Base-by-base conservation (phyloP, 116 monocot genomes). In the Phalaenopsis hybrid region DNA sequence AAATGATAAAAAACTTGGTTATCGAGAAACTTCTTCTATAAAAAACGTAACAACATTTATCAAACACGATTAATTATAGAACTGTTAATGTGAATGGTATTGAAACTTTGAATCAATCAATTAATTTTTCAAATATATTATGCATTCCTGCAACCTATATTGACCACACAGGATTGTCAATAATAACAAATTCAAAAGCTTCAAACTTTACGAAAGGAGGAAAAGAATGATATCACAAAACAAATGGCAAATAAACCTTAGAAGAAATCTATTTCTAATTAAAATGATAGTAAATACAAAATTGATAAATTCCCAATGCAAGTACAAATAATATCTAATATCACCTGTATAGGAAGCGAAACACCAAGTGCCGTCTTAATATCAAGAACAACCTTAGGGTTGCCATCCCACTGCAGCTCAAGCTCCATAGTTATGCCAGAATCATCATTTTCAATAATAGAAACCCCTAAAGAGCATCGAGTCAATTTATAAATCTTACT, bases 381-480 rank as follows among this genome's bases (percentile, higher is more conserved):
- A 79, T 94, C 95, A 82, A 99, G 94, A 44, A 99, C 82, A 69
- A 99, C 95, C 81, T 83, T 99, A 61, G 99, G 95, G 89, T 99
- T 95, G 33, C 95, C 99, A 89, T 99, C 99, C 99, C 99, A 99
- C 76, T 99, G 92, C 87, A 99, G 5, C 79, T 99, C 99, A 61
- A 99, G 82, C 87, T 99, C 99, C 99, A 99, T 90, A n/a, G 87
- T 93, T 74, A 99, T 91, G 41, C 91, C 91, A 80, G 81, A 87
- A 61, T 80, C 86, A 83, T 87, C 83, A 83, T 84, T 86, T 65
- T 95, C 95, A 43, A 99, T 48, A 59, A 95, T 91, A 52, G 90
- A 89, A 79, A 99, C 86, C 57, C 98, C 98, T 99, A 76, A 73
- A 86, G 15, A 74, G 65, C 34, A 84, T 6, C 46, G 5, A 5